phyloP scores from a whole-genome alignment of 2,329 filamentous ascomycete species.

The Xylariaceae sp. region DNA sequence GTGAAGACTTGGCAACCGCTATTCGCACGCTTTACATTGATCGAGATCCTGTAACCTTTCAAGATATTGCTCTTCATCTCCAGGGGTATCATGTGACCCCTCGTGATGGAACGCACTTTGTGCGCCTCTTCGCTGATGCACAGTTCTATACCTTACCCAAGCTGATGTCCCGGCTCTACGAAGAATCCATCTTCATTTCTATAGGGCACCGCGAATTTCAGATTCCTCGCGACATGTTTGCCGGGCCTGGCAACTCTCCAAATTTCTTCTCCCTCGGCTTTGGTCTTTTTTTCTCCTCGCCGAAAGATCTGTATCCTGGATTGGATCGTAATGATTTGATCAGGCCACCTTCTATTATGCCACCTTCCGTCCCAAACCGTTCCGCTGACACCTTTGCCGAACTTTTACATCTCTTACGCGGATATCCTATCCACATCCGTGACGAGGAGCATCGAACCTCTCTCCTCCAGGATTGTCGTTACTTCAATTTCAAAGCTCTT shows the following conservation, averaged over 20 bases:
- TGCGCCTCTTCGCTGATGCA: constrained; percentile 90
- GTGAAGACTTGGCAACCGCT: constrained; percentile 53
- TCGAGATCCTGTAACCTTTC: constrained; percentile 86
- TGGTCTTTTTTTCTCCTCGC: constrained; percentile 82
- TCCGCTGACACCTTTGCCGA: constrained; percentile 86
- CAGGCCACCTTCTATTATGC: constrained; percentile 83
- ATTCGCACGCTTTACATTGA: constrained; percentile 93
- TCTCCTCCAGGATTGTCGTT: constrained; percentile 84
- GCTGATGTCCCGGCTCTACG: constrained; percentile 87
- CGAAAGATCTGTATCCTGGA: constrained; percentile 83
- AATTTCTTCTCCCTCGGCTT: constrained; percentile 97
- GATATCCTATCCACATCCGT: constrained; percentile 80
- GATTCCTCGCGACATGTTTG: constrained; percentile 87
- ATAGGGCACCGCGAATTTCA: constrained; percentile 88
- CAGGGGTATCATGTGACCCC: constrained; percentile 90
- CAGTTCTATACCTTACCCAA: constrained; percentile 93
- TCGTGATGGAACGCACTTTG: constrained; percentile 83
- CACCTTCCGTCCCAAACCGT: constrained; percentile 79
- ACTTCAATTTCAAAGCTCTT: constrained; percentile 90
- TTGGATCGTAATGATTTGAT: constrained; percentile 79
- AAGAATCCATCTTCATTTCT: constrained; percentile 89
- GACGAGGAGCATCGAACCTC: constrained; percentile 77
- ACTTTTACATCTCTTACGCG: constrained; percentile 79
- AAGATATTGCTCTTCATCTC: constrained; percentile 86
- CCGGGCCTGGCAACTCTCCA: constrained; percentile 83